Percentiles rank a stretch among this genome's conserved stretches.
Conservation (phyloP, 2,329 filamentous ascomycete genomes). For the Aspergillus floridensis region DNA sequence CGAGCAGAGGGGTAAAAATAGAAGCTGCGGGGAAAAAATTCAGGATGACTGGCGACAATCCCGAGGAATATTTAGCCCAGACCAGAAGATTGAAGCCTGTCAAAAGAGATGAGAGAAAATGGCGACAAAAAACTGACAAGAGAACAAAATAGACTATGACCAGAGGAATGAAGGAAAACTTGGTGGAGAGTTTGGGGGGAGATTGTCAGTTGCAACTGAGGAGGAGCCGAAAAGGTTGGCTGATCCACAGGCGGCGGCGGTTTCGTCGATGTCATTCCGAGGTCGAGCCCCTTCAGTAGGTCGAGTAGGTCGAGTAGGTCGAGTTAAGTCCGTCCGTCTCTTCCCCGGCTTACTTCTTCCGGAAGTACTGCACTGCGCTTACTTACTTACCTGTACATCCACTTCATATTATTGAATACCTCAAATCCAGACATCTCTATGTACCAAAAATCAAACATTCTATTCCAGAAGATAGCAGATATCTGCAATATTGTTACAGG, state of each 20-base stretch:
- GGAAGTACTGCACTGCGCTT: no score
- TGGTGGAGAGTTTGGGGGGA: conserved; percentile 15
- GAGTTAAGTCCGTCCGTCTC: no score
- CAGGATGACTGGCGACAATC: not conserved
- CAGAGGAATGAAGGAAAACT: conserved; percentile 5
- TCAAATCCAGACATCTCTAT: not conserved
- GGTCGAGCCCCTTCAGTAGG: no score
- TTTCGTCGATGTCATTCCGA: conserved; percentile 6
- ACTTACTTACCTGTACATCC: no score
- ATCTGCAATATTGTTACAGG: conserved; percentile 30
- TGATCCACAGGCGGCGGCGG: not conserved
- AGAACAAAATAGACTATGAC: not conserved
- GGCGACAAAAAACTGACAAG: not conserved
- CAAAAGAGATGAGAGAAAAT: conserved; percentile 3
- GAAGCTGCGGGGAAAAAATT: not conserved
- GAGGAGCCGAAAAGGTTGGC: not conserved
- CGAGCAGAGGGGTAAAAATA: not conserved
- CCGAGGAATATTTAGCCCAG: not conserved
- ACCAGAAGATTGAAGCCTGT: not conserved
- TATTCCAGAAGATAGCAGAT: not conserved
- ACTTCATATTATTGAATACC: no score
- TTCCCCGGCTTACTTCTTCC: not conserved
- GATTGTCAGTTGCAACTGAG: conserved; percentile 6
- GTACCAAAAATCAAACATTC: not conserved
- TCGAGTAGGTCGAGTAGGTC: no score